Evolutionary conservation across 78 protist genomes (phyloP).

Genomic region (Planoprotostelium fungivorum): DNA sequence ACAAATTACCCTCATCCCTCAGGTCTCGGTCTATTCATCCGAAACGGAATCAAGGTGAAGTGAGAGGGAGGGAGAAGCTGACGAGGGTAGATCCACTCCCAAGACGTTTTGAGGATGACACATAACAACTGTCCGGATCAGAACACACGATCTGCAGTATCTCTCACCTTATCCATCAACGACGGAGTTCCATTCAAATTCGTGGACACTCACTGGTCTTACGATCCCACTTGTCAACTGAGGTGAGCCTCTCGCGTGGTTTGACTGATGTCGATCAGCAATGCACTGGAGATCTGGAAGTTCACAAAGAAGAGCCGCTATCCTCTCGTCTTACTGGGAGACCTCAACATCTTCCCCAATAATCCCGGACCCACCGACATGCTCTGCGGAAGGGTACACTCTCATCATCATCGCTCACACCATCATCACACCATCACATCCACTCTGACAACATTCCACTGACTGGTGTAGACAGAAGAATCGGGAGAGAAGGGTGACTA

Average conservation of each 20-base stretch:
- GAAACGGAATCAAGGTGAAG: not conserved
- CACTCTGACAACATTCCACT: not conserved
- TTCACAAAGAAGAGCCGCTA: not conserved
- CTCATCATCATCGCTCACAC: not conserved
- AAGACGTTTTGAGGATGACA: not conserved
- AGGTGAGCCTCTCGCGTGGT: not conserved
- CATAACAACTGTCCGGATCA: not conserved
- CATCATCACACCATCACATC: not conserved
- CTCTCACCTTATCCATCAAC: not conserved
- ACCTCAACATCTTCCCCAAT: not conserved
- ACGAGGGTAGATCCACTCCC: not conserved
- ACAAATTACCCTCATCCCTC: no score
- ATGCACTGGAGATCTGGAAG: not conserved
- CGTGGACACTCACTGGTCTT: not conserved
- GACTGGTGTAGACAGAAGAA: not conserved
- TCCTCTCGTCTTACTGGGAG: not conserved
- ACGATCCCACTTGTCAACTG: not conserved
- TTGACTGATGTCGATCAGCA: not conserved
- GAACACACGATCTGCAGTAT: not conserved
- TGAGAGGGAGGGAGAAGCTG: no score
- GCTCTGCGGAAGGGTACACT: not conserved
- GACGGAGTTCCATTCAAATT: not conserved
- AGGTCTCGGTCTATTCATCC: not conserved
- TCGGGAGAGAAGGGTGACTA: not conserved
- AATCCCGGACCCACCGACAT: not conserved